Evolutionary conservation across 129 eudicot genomes (phyloP), one percentile per base, ranked within the genome.

Genomic region (Lactuca sativa): DNA sequence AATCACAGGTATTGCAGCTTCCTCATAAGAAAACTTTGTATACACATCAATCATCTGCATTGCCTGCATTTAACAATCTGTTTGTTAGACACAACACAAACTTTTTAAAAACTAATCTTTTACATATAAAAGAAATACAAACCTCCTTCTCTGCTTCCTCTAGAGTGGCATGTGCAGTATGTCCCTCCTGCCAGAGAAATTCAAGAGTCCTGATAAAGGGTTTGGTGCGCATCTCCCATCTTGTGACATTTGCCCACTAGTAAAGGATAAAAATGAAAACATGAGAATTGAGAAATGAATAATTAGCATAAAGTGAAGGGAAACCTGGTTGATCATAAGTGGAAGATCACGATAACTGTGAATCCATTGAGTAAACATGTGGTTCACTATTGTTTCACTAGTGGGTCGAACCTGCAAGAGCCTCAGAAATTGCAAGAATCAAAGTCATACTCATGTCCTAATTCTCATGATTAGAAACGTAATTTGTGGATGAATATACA

Each of bases 221-320:
- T 77, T 95, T 90, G 18, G 99, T 95, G 25, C 99, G 99, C 97
- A 90, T 87, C 86, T 95, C 99, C 97, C 99, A 95, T 75, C 99
- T 90, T 54, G 99, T 95, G 66, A 95, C 97, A 79, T 90, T 95
- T 31, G 93, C 97, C 99, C 99, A 95, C 99, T 95, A 61, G 53
- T 76, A 58, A 47, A 12, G 40, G 9, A 11, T 25, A 44, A 0
- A 5, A 1, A 66, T 69, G 8, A 68, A 21, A 21, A 48, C 4
- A 34, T 34, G 44, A 43, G 13, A 17, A 66, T 4, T 73, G 56
- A 14, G 47, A 65, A 58, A 65, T 11, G 7, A 65, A 72, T 6
- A 60, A 33, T 30, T 52, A 56, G 4, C 48, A 43, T 16, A 48
- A 67, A 56, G 64, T 33, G 17, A 69, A 43, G 47, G 10, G 67